Percentiles rank a stretch among this genome's conserved stretches.
Evolutionary conservation across 768 basidiomycete genomes (phyloP).

Genomic region (Lactarius psammicola): DNA sequence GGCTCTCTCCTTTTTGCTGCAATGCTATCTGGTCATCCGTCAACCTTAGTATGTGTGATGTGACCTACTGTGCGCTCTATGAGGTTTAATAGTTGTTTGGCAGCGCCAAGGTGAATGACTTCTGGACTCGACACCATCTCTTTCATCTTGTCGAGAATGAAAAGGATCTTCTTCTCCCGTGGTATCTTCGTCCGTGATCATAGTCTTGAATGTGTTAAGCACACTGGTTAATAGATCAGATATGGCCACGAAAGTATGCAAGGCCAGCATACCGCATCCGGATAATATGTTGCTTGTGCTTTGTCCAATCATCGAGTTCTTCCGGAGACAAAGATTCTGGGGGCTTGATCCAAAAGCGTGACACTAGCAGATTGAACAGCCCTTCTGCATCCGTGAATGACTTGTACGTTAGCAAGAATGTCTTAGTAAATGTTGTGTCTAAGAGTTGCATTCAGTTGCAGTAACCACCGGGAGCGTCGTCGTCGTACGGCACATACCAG

Average conservation of each 20-base stretch:
- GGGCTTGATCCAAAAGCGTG: conserved; percentile 74
- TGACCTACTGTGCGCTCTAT: conserved; percentile 77
- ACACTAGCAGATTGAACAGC: conserved; percentile 75
- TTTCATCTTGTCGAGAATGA: conserved; percentile 79
- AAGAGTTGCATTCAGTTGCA: conserved; percentile 16
- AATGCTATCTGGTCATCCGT: conserved; percentile 12
- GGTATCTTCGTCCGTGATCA: conserved; percentile 81
- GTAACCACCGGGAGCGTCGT: not conserved
- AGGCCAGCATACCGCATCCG: conserved; percentile 65
- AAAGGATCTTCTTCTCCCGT: conserved; percentile 84
- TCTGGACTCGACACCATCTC: conserved; percentile 70
- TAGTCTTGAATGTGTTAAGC: conserved; percentile 85
- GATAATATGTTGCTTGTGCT: conserved; percentile 82
- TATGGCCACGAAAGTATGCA: not conserved
- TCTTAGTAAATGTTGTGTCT: conserved; percentile 80
- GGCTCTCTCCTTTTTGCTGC: conserved; percentile 54
- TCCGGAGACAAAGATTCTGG: conserved; percentile 60
- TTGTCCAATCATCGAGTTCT: conserved; percentile 77
- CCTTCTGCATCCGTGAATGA: conserved; percentile 86
- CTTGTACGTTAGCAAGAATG: conserved; percentile 95
- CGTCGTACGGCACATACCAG: conserved; percentile 54
- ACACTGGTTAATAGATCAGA: conserved; percentile 50
- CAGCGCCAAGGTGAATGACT: conserved; percentile 61
- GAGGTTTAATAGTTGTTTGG: conserved; percentile 68
- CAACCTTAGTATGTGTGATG: conserved; percentile 13